Conservation (phyloP, 805 yeast genomes). For the Saturnispora quitensis region DNA sequence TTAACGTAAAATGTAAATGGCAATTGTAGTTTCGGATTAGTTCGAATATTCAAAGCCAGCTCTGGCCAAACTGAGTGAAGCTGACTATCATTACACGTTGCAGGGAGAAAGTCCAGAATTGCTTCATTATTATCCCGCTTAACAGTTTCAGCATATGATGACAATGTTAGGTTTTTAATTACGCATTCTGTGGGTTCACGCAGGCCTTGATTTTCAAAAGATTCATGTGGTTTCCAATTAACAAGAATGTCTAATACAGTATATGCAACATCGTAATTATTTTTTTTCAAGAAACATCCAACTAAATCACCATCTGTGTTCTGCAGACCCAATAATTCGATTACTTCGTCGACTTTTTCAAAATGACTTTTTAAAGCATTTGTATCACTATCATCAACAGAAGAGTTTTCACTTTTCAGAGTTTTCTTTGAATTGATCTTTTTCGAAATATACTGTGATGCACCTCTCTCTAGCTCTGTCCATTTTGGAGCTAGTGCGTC, state of each 20-base stretch:
- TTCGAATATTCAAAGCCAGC: conserved; percentile 26
- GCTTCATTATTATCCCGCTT: background rate
- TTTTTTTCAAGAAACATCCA: conserved; percentile 10
- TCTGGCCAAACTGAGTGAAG: conserved; percentile 17
- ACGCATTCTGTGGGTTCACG: background rate
- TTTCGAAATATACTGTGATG: background rate
- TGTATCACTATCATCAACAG: conserved; percentile 6
- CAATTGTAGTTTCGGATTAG: conserved; percentile 30
- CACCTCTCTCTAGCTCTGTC: conserved; percentile 14
- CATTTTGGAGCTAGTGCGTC: background rate
- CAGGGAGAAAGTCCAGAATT: background rate
- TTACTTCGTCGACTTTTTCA: conserved; percentile 13
- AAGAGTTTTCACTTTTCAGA: conserved; percentile 5
- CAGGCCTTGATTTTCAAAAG: background rate
- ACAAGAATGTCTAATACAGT: conserved; percentile 17
- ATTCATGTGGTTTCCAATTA: background rate
- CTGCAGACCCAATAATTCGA: conserved; percentile 8
- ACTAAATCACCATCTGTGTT: conserved; percentile 7
- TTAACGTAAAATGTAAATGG: conserved; percentile 32
- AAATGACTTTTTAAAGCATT: background rate
- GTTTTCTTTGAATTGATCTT: background rate
- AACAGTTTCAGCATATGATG: conserved; percentile 2
- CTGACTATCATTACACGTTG: background rate
- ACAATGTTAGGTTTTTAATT: background rate
- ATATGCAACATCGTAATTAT: conserved; percentile 7